phyloP scores from a whole-genome alignment of 169 alveolate species.

The Plasmodium chabaudi region DNA sequence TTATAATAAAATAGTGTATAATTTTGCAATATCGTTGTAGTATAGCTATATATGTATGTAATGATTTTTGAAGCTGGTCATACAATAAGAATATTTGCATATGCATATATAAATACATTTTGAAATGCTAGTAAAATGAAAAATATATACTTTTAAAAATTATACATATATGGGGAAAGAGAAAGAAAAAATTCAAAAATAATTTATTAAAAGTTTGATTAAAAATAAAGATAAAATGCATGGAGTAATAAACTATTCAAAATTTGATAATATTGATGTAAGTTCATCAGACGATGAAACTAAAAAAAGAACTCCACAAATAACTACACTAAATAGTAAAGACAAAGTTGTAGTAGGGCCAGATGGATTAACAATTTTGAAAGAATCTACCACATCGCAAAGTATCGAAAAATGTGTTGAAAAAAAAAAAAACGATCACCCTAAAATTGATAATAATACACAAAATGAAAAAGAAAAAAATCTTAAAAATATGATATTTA shows the following conservation, averaged over 20 bases:
- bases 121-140: too few relatives aligned
- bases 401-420: background rate
- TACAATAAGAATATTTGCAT: too few relatives aligned
- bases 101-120: too few relatives aligned
- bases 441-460: background rate
- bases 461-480: conserved; percentile 6
- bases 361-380: conserved; percentile 55
- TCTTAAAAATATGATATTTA: conserved; percentile 40
- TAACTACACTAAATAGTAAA: conserved; percentile 32
- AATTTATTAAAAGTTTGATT: too few relatives aligned
- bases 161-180: too few relatives aligned
- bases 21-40: too few relatives aligned
- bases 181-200: too few relatives aligned
- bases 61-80: too few relatives aligned
- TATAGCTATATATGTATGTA: too few relatives aligned
- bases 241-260: conserved; percentile 53
- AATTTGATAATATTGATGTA: conserved; percentile 58
- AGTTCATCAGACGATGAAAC: conserved; percentile 75
- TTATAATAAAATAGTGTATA: too few relatives aligned
- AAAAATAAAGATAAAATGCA: conserved; percentile 14
- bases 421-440: background rate
- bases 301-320: conserved; percentile 37
- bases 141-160: too few relatives aligned
- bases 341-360: conserved; percentile 71
- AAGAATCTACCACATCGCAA: background rate